Evolutionary conservation across 352 stramenopile species (phyloP).

Genomic region (Phytophthora pini): DNA sequence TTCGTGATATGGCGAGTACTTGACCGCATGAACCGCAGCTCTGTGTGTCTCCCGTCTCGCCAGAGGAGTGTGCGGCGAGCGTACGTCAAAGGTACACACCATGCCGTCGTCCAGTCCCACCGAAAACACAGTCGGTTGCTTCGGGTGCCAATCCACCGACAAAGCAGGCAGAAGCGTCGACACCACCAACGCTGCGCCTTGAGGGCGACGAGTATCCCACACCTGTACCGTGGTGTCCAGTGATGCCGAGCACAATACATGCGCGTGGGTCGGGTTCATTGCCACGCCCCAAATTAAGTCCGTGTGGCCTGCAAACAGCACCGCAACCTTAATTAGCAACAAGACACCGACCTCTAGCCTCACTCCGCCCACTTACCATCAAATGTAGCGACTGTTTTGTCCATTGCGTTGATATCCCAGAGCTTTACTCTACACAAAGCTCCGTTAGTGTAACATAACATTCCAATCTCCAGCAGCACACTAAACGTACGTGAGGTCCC

Average conservation of each 20-base stretch:
- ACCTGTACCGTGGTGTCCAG: conserved; percentile 77
- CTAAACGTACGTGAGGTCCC: conserved; percentile 68
- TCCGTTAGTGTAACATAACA: conserved; percentile 1
- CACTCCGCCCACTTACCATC: conserved; percentile 37
- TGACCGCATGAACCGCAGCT: conserved; percentile 62
- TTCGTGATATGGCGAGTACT: conserved; percentile 68
- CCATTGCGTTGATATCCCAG: conserved; percentile 66
- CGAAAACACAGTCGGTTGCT: conserved; percentile 57
- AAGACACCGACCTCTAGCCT: neutral
- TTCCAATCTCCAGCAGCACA: neutral
- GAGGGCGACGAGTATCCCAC: conserved; percentile 72
- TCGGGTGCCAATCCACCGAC: conserved; percentile 77
- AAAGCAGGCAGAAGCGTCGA: conserved; percentile 53
- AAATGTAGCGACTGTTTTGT: conserved; percentile 59
- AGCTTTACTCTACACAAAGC: conserved; percentile 62
- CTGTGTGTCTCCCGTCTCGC: conserved; percentile 43
- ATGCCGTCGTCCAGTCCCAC: conserved; percentile 71
- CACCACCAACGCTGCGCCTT: conserved; percentile 46
- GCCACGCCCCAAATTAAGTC: conserved; percentile 80
- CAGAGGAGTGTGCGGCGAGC: conserved; percentile 52
- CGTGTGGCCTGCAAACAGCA: conserved; percentile 52
- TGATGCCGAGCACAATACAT: conserved; percentile 62
- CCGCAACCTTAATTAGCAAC: conserved; percentile 1
- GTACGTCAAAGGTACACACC: conserved; percentile 75
- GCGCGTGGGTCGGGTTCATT: conserved; percentile 48